phyloP scores from a whole-genome alignment of 2,329 filamentous ascomycete genomes.

The Arthrobotrys conoides region DNA sequence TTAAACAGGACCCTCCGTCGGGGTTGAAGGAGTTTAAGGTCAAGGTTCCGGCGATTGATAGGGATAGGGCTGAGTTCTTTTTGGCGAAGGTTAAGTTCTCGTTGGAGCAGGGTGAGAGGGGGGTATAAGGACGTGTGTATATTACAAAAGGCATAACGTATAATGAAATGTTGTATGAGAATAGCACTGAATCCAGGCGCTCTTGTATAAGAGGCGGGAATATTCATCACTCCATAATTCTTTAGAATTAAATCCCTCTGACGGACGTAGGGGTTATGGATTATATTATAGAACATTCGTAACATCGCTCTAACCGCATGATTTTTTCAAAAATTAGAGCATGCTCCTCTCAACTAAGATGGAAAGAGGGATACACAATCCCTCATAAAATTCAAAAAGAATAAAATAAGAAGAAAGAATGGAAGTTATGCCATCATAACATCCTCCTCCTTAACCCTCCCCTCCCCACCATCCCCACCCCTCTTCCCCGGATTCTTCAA shows the following conservation, averaged over 20 bases:
- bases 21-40: conserved; percentile 84
- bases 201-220: too few species aligned
- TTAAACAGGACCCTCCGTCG: background rate
- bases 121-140: background rate
- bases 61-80: conserved; percentile 84
- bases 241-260: too few species aligned
- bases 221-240: too few species aligned
- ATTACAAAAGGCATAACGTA: background rate
- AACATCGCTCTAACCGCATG: background rate
- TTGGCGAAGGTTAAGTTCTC: conserved; percentile 87
- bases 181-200: too few species aligned
- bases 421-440: conserved; percentile 32
- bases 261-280: background rate
- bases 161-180: background rate
- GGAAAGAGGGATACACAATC: background rate
- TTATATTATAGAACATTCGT: background rate
- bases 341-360: background rate
- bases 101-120: conserved; percentile 72
- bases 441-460: conserved; percentile 47
- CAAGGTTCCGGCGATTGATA: conserved; percentile 82
- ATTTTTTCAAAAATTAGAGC: background rate
- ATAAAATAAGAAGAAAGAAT: background rate
- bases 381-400: background rate
- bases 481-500: conserved; percentile 79
- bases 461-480: conserved; percentile 9